phyloP scores from a whole-genome alignment of 805 yeast species.

The Komagataella ulmi region DNA sequence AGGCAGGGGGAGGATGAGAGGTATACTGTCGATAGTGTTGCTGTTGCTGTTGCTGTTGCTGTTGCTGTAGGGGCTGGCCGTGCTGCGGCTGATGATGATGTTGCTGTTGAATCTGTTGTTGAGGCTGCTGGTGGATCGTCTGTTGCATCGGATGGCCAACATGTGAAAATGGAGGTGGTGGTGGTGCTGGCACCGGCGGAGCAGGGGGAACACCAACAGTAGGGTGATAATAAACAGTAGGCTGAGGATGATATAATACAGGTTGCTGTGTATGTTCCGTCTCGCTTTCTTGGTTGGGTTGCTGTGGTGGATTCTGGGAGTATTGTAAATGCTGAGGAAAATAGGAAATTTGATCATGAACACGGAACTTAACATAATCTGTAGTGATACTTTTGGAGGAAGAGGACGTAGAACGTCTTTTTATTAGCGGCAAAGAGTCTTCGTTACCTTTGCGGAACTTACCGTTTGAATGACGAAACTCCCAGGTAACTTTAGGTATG shows the following conservation, averaged over 20 bases:
- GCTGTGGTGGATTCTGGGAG: neutral
- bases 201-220: neutral
- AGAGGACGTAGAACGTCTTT: conserved; percentile 31
- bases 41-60: conserved; percentile 3
- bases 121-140: conserved; percentile 4
- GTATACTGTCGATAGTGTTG: conserved; percentile 1
- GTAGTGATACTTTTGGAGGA: conserved; percentile 3
- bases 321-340: neutral
- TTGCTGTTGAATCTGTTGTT: conserved; percentile 4
- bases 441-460: conserved; percentile 36
- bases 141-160: conserved; percentile 4
- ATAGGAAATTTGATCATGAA: neutral
- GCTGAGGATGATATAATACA: neutral
- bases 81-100: neutral
- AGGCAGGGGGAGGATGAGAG: neutral
- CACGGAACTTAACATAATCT: neutral
- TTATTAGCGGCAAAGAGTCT: conserved; percentile 27
- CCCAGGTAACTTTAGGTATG: conserved; percentile 29
- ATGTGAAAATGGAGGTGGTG: conserved; percentile 1
- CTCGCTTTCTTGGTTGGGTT: neutral
- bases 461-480: conserved; percentile 39
- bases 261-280: conserved; percentile 1
- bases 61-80: neutral
- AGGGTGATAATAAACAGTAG: neutral
- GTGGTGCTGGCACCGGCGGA: conserved; percentile 1